Evolutionary conservation across 768 basidiomycete species (phyloP).

Genomic region (Rhizopogon vinicolor): DNA sequence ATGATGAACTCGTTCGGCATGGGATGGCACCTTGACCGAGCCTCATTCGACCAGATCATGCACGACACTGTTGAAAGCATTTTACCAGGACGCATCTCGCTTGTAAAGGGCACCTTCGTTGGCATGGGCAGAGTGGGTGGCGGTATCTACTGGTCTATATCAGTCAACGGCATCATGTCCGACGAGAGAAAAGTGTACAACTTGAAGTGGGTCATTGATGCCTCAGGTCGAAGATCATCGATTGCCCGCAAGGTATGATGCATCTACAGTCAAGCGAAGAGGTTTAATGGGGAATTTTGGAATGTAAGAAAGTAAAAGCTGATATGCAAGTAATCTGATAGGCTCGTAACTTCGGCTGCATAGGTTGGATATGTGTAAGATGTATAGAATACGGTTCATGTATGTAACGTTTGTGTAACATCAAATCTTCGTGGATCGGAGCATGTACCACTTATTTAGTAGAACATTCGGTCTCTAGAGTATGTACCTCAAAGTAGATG

Average conservation of each 20-base stretch:
- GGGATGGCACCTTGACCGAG: constrained; percentile 31
- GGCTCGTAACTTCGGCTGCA: background rate
- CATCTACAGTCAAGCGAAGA: constrained; percentile 1
- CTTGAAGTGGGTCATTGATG: constrained; percentile 30
- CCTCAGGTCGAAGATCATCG: constrained; percentile 31
- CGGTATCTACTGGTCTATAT: background rate
- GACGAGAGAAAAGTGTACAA: constrained; percentile 6
- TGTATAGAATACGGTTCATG: background rate
- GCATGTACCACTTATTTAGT: too few relatives aligned
- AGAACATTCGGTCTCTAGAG: too few relatives aligned
- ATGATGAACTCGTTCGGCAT: constrained; percentile 31
- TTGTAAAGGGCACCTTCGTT: constrained; percentile 8
- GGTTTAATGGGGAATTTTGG: constrained; percentile 3
- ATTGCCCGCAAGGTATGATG: constrained; percentile 22
- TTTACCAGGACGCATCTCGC: constrained; percentile 1
- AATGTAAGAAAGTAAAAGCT: background rate
- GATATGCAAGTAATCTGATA: background rate
- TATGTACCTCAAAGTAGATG: background rate
- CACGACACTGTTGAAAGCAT: constrained; percentile 14
- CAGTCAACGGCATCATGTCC: background rate
- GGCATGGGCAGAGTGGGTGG: constrained; percentile 5
- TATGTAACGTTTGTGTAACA: background rate
- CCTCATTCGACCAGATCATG: constrained; percentile 27
- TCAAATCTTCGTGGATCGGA: too few relatives aligned
- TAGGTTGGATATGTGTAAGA: background rate